These are phyloP conservation scores for Globisporangium middletonii DNA, from an alignment of 352 stramenopile genomes.

Conservation along the genomic window DNA sequence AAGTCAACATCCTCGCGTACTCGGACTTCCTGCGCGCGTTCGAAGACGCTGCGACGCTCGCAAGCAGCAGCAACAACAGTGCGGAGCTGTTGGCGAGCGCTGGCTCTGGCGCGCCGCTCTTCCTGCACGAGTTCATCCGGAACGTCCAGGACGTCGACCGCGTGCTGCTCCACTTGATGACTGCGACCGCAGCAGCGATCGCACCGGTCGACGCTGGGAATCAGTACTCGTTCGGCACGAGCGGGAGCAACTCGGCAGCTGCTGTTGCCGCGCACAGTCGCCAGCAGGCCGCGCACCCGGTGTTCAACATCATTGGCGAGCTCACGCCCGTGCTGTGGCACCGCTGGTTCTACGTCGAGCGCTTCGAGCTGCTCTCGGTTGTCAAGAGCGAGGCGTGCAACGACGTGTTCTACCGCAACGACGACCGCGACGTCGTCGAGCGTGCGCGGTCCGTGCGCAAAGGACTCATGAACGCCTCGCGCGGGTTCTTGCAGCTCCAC, in stretches of 20 bases:
- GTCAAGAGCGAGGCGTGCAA: conserved; percentile 59
- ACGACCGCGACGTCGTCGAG: conserved; percentile 27
- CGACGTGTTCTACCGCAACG: conserved; percentile 59
- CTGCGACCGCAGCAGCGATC: conserved; percentile 46
- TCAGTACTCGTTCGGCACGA: conserved; percentile 70
- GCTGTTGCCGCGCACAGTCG: conserved; percentile 30
- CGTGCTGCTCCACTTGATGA: conserved; percentile 81
- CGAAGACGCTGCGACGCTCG: conserved; percentile 46
- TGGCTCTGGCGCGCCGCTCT: conserved; percentile 26
- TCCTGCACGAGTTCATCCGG: conserved; percentile 76
- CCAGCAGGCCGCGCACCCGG: conserved; percentile 55
- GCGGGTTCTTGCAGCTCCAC: conserved; percentile 29
- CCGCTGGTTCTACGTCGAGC: conserved; percentile 86
- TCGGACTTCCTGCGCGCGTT: conserved; percentile 81
- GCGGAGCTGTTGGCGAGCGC: conserved; percentile 1
- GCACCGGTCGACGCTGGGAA: conserved; percentile 28
- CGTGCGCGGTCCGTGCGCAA: conserved; percentile 22
- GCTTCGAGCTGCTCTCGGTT: conserved; percentile 77
- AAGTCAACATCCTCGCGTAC: conserved; percentile 81
- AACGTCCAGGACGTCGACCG: conserved; percentile 85
- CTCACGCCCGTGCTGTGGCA: conserved; percentile 85
- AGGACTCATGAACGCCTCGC: conserved; percentile 16
- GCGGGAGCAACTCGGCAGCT: conserved; percentile 23
- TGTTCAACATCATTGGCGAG: conserved; percentile 88
- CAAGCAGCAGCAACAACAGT: conserved; percentile 3